Evolutionary conservation across 2,329 filamentous ascomycete genomes (phyloP), one percentile per base, ranked within the genome.

Genomic region (Nemania sp.): DNA sequence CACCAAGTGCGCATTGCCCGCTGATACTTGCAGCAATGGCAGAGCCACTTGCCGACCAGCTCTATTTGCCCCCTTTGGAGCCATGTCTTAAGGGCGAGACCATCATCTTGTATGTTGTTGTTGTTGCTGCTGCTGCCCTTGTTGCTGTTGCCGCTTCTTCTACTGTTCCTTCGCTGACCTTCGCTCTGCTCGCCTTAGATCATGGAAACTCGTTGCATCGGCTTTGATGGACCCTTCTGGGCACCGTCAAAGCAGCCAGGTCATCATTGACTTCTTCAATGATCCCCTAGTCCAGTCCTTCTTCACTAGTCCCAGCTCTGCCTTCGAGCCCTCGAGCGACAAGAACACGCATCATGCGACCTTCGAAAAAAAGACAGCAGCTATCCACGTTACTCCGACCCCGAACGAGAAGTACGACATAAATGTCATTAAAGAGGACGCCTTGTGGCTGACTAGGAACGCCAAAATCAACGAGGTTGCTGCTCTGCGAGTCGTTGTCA

Each of bases 311-410:
- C 91, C 93, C 27, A 85, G 90, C 75, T 86, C 85, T 70, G 89
- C 90, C 49, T 97, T 95, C 79, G 82, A 87, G 66, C 75, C 85
- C 70, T 84, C 90, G 1, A 64, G 49, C 70, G 71, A 75, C 56
- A 89, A 87, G 71, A 78, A 88, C 59, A 84, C 88, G 74, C 87
- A 91, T 32, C 92, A 90, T 79, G 85, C 87, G 72, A 87, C 88
- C 20, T 97, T 97, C 77, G 92, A 97, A 68, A 92, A 92, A 22
- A 94, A 91, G 80, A 97, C 93, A 0, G 92, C 94, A 24, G 92
- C 94, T 5, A 97, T 98, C 69, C 92, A 97, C 78, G 88, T 94
- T 56, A 89, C 93, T 1, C 89, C 92, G 20, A 88, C 88, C 5
- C 83, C 88, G 13, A 88, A 88, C 74, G 86, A 88, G 47, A 87